These are phyloP conservation scores for Tulasnella sp. DNA, from an alignment of 768 basidiomycete species.

Conservation along the genomic window DNA sequence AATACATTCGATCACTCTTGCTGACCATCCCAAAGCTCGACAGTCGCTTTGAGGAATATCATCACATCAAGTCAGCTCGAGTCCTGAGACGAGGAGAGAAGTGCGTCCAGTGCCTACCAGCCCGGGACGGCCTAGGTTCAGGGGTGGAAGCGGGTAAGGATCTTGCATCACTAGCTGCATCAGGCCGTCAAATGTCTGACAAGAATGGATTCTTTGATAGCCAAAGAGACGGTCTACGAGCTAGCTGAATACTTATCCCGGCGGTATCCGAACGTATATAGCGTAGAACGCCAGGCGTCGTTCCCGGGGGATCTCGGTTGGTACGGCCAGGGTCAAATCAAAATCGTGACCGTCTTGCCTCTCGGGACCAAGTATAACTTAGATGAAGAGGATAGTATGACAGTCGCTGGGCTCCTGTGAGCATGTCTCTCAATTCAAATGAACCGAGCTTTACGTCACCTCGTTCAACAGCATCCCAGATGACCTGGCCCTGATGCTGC, in stretches of 20 bases:
- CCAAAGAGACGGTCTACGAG: conserved; percentile 56
- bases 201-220: conserved; percentile 25
- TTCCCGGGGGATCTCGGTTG: conserved; percentile 25
- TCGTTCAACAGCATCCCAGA: conserved; percentile 17
- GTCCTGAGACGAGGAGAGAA: conserved; percentile 39
- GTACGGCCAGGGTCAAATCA: conserved; percentile 37
- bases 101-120: conserved; percentile 39
- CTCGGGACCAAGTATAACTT: conserved; percentile 40
- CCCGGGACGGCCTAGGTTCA: conserved; percentile 28
- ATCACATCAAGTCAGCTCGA: conserved; percentile 39
- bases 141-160: conserved; percentile 26
- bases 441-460: not conserved
- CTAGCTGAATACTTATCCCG: conserved; percentile 52
- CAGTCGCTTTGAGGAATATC: conserved; percentile 40
- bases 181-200: not conserved
- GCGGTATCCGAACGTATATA: conserved; percentile 49
- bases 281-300: conserved; percentile 31
- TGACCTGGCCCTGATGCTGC: conserved; percentile 24
- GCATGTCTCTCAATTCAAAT: conserved; percentile 20
- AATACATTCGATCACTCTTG: too few relatives aligned
- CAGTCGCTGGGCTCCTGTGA: conserved; percentile 49
- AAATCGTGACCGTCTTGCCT: conserved; percentile 40
- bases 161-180: not conserved
- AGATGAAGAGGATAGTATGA: conserved; percentile 45
- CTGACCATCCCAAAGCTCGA: conserved; percentile 36